These are phyloP conservation scores for Dictyophora rubrovolvata DNA, from an alignment of 768 basidiomycete genomes.

Conservation along the genomic window DNA sequence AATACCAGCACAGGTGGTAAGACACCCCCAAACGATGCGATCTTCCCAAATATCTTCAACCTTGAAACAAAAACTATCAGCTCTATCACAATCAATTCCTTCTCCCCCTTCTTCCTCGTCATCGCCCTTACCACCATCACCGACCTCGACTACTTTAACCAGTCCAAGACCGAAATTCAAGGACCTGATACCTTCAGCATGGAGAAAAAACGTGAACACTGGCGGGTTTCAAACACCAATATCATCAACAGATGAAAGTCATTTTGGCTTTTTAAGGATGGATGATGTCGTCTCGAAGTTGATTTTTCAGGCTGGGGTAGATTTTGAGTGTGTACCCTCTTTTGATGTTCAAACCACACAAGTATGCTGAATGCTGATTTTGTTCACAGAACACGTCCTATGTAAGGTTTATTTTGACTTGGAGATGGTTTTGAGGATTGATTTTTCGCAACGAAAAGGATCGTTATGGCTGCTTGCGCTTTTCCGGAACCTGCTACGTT, in stretches of 20 bases:
- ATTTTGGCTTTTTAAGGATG: slow-evolving; percentile 31
- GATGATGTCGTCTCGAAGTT: slow-evolving; percentile 59
- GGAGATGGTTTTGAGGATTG: neutral
- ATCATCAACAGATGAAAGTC: slow-evolving; percentile 12
- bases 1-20: no score
- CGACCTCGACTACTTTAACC: slow-evolving; percentile 16
- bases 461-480: slow-evolving; percentile 73
- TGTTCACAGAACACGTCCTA: slow-evolving; percentile 63
- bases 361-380: neutral
- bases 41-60: slow-evolving; percentile 9
- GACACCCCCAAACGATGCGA: neutral
- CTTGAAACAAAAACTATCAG: slow-evolving; percentile 16
- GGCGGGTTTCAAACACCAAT: neutral
- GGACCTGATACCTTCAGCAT: slow-evolving; percentile 16
- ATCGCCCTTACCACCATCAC: slow-evolving; percentile 4
- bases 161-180: slow-evolving; percentile 42
- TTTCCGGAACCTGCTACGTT: slow-evolving; percentile 71
- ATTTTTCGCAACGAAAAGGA: slow-evolving; percentile 35
- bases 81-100: slow-evolving; percentile 11
- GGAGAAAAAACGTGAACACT: slow-evolving; percentile 9
- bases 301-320: slow-evolving; percentile 84
- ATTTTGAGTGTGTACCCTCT: slow-evolving; percentile 60
- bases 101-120: slow-evolving; percentile 9
- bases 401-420: slow-evolving; percentile 37
- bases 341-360: neutral